phyloP scores from a whole-genome alignment of 306 rosid genomes.

The Dryas octopetala region DNA sequence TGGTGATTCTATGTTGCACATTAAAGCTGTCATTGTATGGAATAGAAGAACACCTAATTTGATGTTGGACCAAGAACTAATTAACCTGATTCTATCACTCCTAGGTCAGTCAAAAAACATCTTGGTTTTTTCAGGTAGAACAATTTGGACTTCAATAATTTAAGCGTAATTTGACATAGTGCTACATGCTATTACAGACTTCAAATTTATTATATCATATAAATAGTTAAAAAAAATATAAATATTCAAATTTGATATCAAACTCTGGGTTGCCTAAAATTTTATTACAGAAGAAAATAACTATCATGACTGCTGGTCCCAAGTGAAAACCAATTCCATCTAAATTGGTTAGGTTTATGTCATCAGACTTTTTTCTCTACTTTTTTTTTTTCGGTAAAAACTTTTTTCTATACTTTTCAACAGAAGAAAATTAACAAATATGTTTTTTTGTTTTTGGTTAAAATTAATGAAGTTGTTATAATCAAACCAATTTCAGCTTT shows the following conservation, averaged over 20 bases:
- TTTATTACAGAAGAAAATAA: neutral
- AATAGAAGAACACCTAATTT: neutral
- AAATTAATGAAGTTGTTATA: neutral
- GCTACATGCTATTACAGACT: neutral
- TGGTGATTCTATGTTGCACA: neutral
- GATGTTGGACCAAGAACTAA: neutral
- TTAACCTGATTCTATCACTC: neutral
- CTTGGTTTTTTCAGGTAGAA: neutral
- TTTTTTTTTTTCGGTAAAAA: neutral
- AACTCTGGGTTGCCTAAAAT: neutral
- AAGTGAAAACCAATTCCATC: constrained; percentile 3
- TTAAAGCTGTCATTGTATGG: constrained; percentile 12
- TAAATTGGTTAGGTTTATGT: neutral
- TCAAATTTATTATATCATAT: neutral
- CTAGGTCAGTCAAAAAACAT: neutral
- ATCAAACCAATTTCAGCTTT: neutral
- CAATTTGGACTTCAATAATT: neutral
- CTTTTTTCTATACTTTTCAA: neutral
- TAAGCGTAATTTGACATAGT: neutral
- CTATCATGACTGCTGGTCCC: neutral
- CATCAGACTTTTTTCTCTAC: neutral
- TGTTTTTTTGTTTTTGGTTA: neutral
- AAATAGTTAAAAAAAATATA: no score
- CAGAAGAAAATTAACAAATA: neutral
- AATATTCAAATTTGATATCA: no score